phyloP scores from a whole-genome alignment of 75 land plant genomes.

The Pinus albicaulis region DNA sequence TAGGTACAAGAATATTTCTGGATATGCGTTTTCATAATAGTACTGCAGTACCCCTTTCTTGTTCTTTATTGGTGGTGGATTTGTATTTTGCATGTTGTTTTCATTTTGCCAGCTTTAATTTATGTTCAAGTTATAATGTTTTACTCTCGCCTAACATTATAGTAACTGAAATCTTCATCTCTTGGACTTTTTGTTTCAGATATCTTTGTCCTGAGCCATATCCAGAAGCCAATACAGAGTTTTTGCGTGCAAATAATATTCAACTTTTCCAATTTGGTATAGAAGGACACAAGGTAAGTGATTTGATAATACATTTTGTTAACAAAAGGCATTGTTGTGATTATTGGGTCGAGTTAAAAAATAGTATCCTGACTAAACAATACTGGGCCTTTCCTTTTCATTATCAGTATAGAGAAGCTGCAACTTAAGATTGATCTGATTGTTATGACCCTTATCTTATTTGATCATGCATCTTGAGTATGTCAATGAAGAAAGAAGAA shows the following conservation, averaged over 20 bases:
- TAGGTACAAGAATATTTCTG: background rate
- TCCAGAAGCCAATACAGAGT: conserved; percentile 62
- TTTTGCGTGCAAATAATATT: conserved; percentile 60
- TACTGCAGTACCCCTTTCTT: background rate
- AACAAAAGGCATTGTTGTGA: too few relatives aligned
- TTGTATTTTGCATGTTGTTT: background rate
- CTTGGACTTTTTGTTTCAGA: conserved; percentile 26
- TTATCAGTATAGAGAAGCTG: too few relatives aligned
- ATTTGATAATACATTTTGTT: too few relatives aligned
- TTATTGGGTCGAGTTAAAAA: too few relatives aligned
- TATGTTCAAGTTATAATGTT: background rate
- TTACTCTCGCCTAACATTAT: background rate
- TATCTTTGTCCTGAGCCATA: conserved; percentile 92
- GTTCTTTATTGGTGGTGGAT: background rate
- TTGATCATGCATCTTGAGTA: too few relatives aligned
- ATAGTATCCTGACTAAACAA: too few relatives aligned
- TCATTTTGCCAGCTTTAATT: background rate
- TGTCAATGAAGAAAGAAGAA: too few relatives aligned
- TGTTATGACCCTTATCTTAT: too few relatives aligned
- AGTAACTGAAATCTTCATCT: background rate
- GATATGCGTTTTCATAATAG: background rate
- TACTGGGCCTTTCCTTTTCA: too few relatives aligned
- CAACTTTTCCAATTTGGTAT: conserved; percentile 81
- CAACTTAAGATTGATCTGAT: too few relatives aligned
- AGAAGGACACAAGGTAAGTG: conserved; percentile 75